Conservation (phyloP, 805 yeast genomes). For the Torulaspora indica region DNA sequence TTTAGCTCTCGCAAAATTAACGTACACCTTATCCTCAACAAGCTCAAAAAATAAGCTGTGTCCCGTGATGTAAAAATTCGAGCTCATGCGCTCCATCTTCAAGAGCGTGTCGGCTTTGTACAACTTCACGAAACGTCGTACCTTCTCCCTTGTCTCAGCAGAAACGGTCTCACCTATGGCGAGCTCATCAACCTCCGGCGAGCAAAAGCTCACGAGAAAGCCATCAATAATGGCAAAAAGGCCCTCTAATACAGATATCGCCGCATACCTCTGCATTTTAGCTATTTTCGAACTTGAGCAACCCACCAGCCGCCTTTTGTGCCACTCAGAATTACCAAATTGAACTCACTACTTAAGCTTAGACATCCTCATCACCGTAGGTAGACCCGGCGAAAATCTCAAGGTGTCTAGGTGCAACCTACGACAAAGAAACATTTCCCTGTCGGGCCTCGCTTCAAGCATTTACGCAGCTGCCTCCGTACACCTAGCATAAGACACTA, state of each 20-base stretch:
- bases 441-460: not conserved
- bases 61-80: constrained; percentile 9
- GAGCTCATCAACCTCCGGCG: constrained; percentile 1
- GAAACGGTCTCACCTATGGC: not conserved
- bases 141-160: constrained; percentile 3
- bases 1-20: constrained; percentile 9
- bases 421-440: not conserved
- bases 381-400: not conserved
- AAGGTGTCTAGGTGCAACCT: constrained; percentile 1
- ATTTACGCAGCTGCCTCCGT: not conserved
- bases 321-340: not conserved
- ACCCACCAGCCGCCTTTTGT: not conserved
- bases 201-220: constrained; percentile 8
- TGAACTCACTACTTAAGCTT: not conserved
- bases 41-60: constrained; percentile 8
- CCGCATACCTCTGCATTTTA: constrained; percentile 8
- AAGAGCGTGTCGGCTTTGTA: constrained; percentile 3
- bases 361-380: not conserved
- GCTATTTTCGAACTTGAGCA: not conserved
- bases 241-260: constrained; percentile 9
- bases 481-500: not conserved
- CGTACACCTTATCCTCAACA: constrained; percentile 4
- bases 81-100: constrained; percentile 6
- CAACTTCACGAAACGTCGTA: not conserved
- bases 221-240: constrained; percentile 13